Percentiles rank a stretch among this genome's conserved stretches.
These are phyloP conservation scores for Pezizomycotina sp. DNA, from an alignment of 2,329 filamentous ascomycete species.

Conservation along the genomic window DNA sequence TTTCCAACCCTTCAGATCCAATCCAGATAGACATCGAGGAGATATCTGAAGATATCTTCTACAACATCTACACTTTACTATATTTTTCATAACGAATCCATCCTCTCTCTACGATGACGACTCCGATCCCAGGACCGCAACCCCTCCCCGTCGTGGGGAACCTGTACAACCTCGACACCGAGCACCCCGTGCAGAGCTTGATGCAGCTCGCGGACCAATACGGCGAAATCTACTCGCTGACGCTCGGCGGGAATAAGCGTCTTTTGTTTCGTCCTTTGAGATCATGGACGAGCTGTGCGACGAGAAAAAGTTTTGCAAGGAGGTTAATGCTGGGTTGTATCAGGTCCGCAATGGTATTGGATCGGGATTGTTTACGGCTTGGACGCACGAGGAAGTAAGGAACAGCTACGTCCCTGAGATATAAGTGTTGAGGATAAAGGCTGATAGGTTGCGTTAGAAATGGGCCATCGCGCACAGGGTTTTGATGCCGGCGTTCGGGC, in stretches of 20 bases:
- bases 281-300: conserved; percentile 48
- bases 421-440: background rate
- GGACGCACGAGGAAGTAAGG: conserved; percentile 29
- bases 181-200: conserved; percentile 41
- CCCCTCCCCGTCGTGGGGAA: conserved; percentile 52
- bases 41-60: no score
- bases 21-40: no score
- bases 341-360: conserved; percentile 44
- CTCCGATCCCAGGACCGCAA: conserved; percentile 47
- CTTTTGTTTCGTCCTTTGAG: conserved; percentile 39
- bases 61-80: no score
- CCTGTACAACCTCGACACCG: conserved; percentile 43
- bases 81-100: no score
- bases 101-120: no score
- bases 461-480: conserved; percentile 52
- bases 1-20: no score
- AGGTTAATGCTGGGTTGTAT: conserved; percentile 35
- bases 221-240: conserved; percentile 47
- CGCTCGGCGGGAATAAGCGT: conserved; percentile 34
- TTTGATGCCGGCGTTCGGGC: conserved; percentile 53
- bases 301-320: conserved; percentile 49
- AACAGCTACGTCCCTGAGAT: conserved; percentile 26
- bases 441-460: no score
- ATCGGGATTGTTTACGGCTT: conserved; percentile 50
- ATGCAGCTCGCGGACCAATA: conserved; percentile 45